Base-by-base conservation (phyloP, 2,329 filamentous ascomycete genomes). In the Arthroderma sp. region DNA sequence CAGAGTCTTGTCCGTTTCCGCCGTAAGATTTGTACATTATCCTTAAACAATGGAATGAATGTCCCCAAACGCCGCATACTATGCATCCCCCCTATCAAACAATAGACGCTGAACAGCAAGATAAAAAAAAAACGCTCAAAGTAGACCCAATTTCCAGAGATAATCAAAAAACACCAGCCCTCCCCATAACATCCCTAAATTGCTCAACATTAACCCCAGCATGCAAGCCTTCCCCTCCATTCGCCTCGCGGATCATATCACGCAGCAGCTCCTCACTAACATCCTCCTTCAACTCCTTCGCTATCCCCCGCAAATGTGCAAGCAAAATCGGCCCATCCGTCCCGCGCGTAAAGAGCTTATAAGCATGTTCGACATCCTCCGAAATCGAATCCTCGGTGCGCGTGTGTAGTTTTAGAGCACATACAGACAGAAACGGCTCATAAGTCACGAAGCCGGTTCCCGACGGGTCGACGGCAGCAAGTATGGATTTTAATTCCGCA, bases 181-280 rank as follows among this genome's bases (percentile, higher is more conserved):
- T 72, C 52, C 72, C 76, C 86, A 94, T 89, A 4, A 94, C 84
- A 44, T 77, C 77, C 64, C 87, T 82, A 65, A 94, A 94, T 58
- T 95, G 86, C 43, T 83, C 80, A 57, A 80, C 70, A 36, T 71
- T 77, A 6, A 94, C 89, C 5, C 83, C 86, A 46, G 70, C 74
- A 33, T 71, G 76, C 7, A 83, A 74, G 10, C 83, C 81, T 3
- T 74, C 78, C 1, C 85, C 86, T 2, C 84, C 85, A 63, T 93
- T 95, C 40, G 89, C 91, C 70, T 96, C 89, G 40, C 87, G 69
- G 47, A 98, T 82, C 91, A 98, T 98, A 68, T 95, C 87, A 66
- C 77, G 78, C 58, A 98, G 68, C 58, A 94, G 66, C 40, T 86
- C 81, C 56, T 96, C 91, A 48, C 78, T 77, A 27, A 94, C 80